A percentile compares a stretch with the other conserved stretches of the same genome.
phyloP scores from a whole-genome alignment of 2,329 filamentous ascomycete genomes.

The Ophiosphaerella korrae region DNA sequence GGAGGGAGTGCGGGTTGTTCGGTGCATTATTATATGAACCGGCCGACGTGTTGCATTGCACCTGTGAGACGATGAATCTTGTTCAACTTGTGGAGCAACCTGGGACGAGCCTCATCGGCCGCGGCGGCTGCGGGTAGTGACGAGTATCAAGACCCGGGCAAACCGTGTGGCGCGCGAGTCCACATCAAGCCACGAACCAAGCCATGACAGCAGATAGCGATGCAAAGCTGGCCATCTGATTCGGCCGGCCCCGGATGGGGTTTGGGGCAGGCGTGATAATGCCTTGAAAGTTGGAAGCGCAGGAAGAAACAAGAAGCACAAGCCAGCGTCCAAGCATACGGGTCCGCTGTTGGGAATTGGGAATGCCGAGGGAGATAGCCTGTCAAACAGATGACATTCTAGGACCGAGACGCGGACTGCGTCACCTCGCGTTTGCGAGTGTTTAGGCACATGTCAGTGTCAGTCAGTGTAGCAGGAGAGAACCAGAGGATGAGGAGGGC shows the following conservation, averaged over 20 bases:
- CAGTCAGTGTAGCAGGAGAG: not conserved
- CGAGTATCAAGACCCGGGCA: not conserved
- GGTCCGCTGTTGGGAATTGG: too few species aligned
- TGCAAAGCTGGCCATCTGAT: not conserved
- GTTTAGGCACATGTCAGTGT: not conserved
- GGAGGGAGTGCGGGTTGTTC: too few species aligned
- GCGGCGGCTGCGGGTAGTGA: not conserved
- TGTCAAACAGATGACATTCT: constrained; percentile 7
- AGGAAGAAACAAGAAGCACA: constrained; percentile 7
- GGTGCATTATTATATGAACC: too few species aligned
- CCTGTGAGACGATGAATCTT: not conserved
- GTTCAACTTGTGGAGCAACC: not conserved
- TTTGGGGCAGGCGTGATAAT: not conserved
- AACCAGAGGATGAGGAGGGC: too few species aligned
- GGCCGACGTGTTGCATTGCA: too few species aligned
- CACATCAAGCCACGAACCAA: not conserved
- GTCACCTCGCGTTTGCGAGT: not conserved
- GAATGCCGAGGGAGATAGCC: not conserved
- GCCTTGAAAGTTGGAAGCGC: not conserved
- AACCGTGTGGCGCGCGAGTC: not conserved
- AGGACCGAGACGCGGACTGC: constrained; percentile 1
- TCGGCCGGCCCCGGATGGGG: not conserved
- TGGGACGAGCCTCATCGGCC: not conserved
- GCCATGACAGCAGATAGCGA: not conserved
- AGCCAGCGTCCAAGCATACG: not conserved